Evolutionary conservation across 805 yeast species (phyloP).

Genomic region (Yamadazyma akitaensis): DNA sequence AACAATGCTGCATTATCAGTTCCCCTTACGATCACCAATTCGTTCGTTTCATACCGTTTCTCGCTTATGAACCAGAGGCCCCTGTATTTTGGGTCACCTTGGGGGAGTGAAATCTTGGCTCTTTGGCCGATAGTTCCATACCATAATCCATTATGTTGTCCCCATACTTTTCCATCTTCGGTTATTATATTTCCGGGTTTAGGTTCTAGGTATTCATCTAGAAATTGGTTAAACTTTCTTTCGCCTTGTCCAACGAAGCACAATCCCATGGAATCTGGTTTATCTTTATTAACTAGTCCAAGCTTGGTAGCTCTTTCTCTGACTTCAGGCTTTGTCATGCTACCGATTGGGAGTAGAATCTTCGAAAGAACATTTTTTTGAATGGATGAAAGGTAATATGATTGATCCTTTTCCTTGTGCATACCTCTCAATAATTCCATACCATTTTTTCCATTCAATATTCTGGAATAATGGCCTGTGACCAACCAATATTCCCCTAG

Average conservation of each 20-base stretch:
- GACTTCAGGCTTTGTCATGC: conserved; percentile 68
- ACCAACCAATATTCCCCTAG: conserved; percentile 71
- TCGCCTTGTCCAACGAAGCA: conserved; percentile 77
- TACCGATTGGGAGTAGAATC: conserved; percentile 79
- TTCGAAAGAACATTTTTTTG: conserved; percentile 41
- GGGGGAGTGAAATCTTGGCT: conserved; percentile 80
- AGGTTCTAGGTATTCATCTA: conserved; percentile 69
- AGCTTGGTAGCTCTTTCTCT: conserved; percentile 59
- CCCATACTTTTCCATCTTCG: conserved; percentile 71
- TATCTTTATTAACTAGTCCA: conserved; percentile 60
- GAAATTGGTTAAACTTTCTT: conserved; percentile 65
- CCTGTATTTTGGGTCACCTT: conserved; percentile 67
- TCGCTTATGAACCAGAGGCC: conserved; percentile 89
- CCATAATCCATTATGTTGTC: conserved; percentile 86
- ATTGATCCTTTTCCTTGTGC: conserved; percentile 75
- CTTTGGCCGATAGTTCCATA: conserved; percentile 93
- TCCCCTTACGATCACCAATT: conserved; percentile 77
- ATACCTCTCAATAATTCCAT: conserved; percentile 54
- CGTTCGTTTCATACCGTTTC: conserved; percentile 61
- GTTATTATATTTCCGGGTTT: conserved; percentile 80
- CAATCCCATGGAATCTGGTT: conserved; percentile 91
- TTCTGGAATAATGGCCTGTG: conserved; percentile 78
- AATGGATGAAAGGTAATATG: conserved; percentile 80
- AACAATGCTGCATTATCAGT: conserved; percentile 55
- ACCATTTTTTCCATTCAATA: conserved; percentile 28